These are phyloP conservation scores for Trypanosoma mega DNA, from an alignment of 208 protist genomes.

Conservation along the genomic window DNA sequence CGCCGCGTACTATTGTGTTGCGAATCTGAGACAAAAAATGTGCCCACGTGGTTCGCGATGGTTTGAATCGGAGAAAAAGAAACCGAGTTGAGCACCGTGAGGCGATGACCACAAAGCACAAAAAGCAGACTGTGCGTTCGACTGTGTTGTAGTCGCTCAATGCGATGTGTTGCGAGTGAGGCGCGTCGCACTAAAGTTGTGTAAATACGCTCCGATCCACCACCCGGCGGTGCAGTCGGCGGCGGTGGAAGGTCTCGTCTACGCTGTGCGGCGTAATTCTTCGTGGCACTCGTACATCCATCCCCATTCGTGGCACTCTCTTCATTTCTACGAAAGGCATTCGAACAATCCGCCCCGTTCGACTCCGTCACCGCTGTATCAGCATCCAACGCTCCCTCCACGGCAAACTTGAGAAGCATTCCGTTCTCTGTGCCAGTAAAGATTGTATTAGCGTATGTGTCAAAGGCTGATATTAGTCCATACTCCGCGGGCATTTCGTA, in stretches of 20 bases:
- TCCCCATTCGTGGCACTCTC: not conserved
- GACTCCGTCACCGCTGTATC: not conserved
- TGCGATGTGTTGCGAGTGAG: slow-evolving; percentile 14
- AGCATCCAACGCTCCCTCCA: slow-evolving; percentile 27
- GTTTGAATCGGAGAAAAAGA: slow-evolving; percentile 26
- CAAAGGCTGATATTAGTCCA: slow-evolving; percentile 66
- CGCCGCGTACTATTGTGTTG: slow-evolving; percentile 16
- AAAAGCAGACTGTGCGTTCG: slow-evolving; percentile 63
- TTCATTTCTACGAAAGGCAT: not conserved
- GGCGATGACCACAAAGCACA: slow-evolving; percentile 47
- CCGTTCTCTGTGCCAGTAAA: slow-evolving; percentile 70
- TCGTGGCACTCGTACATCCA: not conserved
- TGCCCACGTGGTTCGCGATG: slow-evolving; percentile 28
- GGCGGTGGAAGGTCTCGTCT: not conserved
- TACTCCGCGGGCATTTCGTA: slow-evolving; percentile 47
- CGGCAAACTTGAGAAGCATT: slow-evolving; percentile 47
- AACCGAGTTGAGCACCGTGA: slow-evolving; percentile 32
- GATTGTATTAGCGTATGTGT: slow-evolving; percentile 46
- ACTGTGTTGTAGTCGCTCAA: slow-evolving; percentile 69
- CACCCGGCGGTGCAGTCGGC: not conserved
- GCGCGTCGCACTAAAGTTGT: slow-evolving; percentile 32
- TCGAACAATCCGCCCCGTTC: not conserved
- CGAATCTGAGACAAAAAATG: slow-evolving; percentile 43
- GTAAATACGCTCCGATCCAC: slow-evolving; percentile 33
- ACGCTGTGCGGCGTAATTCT: not conserved